These are phyloP conservation scores for Backusella australiensis DNA, from an alignment of 192 early-diverging fungal species.

Conservation along the genomic window DNA sequence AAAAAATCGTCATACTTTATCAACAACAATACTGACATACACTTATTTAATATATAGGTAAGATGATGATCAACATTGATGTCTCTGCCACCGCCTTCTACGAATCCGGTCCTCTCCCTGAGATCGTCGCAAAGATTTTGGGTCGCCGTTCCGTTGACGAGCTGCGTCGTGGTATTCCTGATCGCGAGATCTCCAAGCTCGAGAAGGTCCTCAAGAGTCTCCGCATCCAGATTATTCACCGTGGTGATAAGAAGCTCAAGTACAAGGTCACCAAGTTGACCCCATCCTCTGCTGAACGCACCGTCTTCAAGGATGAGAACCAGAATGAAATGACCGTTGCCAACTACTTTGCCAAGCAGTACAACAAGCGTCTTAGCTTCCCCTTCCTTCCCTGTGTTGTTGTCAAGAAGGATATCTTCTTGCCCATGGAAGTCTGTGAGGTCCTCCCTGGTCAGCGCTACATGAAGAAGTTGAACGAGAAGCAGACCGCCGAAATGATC, in stretches of 20 bases:
- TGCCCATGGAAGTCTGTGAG: conserved; percentile 92
- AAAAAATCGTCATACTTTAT: not conserved
- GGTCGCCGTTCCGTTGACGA: conserved; percentile 46
- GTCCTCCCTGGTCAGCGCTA: conserved; percentile 83
- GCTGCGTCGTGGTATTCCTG: conserved; percentile 43
- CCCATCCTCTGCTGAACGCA: conserved; percentile 56
- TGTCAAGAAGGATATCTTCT: conserved; percentile 62
- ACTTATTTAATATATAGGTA: conserved; percentile 27
- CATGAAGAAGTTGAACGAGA: conserved; percentile 78
- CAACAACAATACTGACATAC: not conserved
- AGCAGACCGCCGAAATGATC: conserved; percentile 94
- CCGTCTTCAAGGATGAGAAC: conserved; percentile 66
- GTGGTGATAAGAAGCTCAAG: conserved; percentile 66
- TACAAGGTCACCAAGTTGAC: conserved; percentile 75
- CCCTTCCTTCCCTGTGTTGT: conserved; percentile 83
- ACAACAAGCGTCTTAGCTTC: conserved; percentile 68
- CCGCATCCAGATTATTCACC: conserved; percentile 55
- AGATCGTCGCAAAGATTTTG: conserved; percentile 69
- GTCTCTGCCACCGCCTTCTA: conserved; percentile 70
- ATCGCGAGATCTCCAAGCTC: conserved; percentile 43
- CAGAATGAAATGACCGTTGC: conserved; percentile 64
- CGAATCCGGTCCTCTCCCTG: conserved; percentile 63
- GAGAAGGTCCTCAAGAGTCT: conserved; percentile 55
- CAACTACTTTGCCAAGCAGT: conserved; percentile 73
- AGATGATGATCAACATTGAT: conserved; percentile 75